phyloP scores from a whole-genome alignment of 2,329 filamentous ascomycete genomes.

The Fusarium camptoceras region DNA sequence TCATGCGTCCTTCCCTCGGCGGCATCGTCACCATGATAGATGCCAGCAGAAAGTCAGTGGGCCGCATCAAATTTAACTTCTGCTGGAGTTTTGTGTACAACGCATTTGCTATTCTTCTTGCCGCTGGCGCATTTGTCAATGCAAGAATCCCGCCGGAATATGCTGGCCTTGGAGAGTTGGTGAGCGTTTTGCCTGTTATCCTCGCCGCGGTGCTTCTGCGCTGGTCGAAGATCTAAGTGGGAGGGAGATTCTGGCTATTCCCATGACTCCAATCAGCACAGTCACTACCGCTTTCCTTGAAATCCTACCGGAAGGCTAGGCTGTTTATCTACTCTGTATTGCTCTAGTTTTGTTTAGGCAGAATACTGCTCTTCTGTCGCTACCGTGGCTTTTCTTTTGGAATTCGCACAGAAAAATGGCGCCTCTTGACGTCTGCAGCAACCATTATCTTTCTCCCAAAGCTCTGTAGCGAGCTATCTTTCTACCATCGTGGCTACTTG shows the following conservation, averaged over 20 bases:
- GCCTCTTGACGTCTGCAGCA: neutral
- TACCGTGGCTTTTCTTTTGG: slow-evolving; percentile 2
- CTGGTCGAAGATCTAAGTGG: slow-evolving; percentile 41
- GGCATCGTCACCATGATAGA: slow-evolving; percentile 70
- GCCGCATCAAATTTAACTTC: slow-evolving; percentile 75
- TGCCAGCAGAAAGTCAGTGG: slow-evolving; percentile 58
- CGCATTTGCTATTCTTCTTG: slow-evolving; percentile 73
- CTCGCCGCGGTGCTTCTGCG: slow-evolving; percentile 43
- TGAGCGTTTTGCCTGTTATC: slow-evolving; percentile 79
- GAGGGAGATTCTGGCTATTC: neutral
- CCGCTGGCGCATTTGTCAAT: slow-evolving; percentile 71
- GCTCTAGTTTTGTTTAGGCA: slow-evolving; percentile 6
- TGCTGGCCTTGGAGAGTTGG: slow-evolving; percentile 77
- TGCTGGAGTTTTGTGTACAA: slow-evolving; percentile 79
- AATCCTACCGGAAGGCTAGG: neutral
- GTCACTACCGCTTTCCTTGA: slow-evolving; percentile 15
- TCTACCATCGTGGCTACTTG: neutral
- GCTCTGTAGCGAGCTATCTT: neutral
- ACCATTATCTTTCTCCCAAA: slow-evolving; percentile 3
- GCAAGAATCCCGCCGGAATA: slow-evolving; percentile 67
- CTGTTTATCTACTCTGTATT: neutral
- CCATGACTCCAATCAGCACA: neutral
- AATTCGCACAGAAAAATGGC: neutral
- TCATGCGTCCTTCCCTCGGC: slow-evolving; percentile 67
- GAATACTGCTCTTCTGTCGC: slow-evolving; percentile 24